These are phyloP conservation scores for Blastobotrys robertii DNA, from an alignment of 805 yeast genomes.

Conservation along the genomic window DNA sequence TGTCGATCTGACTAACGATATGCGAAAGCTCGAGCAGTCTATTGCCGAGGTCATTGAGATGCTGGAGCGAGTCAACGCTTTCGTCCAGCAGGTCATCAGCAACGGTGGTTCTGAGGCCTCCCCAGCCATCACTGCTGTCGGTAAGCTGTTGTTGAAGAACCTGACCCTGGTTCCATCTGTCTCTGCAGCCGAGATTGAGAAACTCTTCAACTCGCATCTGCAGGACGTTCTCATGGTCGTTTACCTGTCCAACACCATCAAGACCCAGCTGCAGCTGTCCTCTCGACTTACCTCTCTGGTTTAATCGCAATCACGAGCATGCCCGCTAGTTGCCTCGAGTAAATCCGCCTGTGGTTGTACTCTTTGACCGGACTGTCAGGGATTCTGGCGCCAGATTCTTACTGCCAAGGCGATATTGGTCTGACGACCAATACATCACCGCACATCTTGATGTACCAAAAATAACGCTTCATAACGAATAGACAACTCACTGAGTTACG, in stretches of 20 bases:
- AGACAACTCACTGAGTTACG: not conserved
- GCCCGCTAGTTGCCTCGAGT: too few species aligned
- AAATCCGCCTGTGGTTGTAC: too few species aligned
- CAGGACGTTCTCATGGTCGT: constrained; percentile 78
- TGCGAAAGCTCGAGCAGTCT: constrained; percentile 26
- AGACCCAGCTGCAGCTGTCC: constrained; percentile 73
- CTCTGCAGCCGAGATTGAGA: constrained; percentile 43
- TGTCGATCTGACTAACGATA: constrained; percentile 26
- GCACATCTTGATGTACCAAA: not conserved
- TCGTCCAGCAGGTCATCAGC: constrained; percentile 23
- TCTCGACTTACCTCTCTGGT: constrained; percentile 57
- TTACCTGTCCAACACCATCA: constrained; percentile 71
- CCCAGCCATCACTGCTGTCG: constrained; percentile 34
- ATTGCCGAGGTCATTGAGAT: constrained; percentile 29
- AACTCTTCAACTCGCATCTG: constrained; percentile 57
- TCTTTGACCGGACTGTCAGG: too few species aligned
- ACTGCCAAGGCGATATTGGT: too few species aligned
- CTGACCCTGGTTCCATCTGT: constrained; percentile 30
- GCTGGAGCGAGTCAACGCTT: constrained; percentile 30
- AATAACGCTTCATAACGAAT: not conserved
- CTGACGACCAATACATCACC: not conserved
- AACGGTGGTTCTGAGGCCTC: constrained; percentile 21
- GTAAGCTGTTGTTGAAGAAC: constrained; percentile 50
- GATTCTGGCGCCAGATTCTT: too few species aligned
- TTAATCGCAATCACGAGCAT: constrained; percentile 13